Percentiles rank a stretch among this genome's conserved stretches.
Conservation (phyloP, 305 asterid genomes). For the Fraxinus greggii region DNA sequence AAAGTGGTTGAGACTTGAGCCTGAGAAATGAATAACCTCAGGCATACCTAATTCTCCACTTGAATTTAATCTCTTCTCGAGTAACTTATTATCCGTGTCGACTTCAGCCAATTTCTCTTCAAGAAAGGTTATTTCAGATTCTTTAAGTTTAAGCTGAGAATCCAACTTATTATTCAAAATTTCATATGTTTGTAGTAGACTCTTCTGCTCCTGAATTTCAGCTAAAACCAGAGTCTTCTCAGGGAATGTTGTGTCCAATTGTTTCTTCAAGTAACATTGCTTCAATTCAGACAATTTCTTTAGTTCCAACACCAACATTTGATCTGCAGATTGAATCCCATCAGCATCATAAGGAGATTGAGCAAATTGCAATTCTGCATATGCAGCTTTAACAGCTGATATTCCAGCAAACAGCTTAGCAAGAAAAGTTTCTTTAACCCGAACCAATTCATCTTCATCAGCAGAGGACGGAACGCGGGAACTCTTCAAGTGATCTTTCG, state of each 20-base stretch:
- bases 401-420: constrained; percentile 56
- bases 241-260: constrained; percentile 37
- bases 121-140: constrained; percentile 50
- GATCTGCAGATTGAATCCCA: constrained; percentile 61
- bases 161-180: constrained; percentile 48
- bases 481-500: constrained; percentile 6
- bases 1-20: constrained; percentile 41
- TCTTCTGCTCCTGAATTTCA: constrained; percentile 57
- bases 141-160: constrained; percentile 56
- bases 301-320: constrained; percentile 46
- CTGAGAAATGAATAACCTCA: constrained; percentile 31
- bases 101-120: constrained; percentile 50
- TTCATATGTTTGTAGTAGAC: constrained; percentile 45
- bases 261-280: constrained; percentile 49
- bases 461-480: background rate
- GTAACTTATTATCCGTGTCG: constrained; percentile 34
- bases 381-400: constrained; percentile 60
- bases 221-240: constrained; percentile 38
- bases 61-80: constrained; percentile 49
- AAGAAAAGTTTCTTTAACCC: constrained; percentile 46
- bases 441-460: constrained; percentile 36
- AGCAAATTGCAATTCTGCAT: constrained; percentile 53
- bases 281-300: constrained; percentile 49
- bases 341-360: constrained; percentile 70
- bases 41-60: constrained; percentile 38